Evolutionary conservation across 768 basidiomycete genomes (phyloP), one percentile per base, ranked within the genome.

Genomic region (Leccinum subgranulosum): DNA sequence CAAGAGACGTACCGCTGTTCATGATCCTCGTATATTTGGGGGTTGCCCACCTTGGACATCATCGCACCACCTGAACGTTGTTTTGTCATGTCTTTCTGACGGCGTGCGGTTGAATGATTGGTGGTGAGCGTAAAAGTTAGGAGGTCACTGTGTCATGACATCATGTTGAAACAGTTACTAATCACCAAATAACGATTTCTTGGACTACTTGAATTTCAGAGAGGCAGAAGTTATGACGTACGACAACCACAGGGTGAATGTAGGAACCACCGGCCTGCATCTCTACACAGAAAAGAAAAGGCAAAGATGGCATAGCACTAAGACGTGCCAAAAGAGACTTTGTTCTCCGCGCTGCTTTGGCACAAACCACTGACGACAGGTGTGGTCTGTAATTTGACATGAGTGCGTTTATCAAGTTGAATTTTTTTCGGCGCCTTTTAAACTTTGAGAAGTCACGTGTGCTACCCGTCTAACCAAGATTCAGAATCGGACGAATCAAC

Each of bases 31-130:
- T 82, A 79, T 43, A 78, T 70, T 29, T 81, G 81, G 3, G 73
- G 64, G 60, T 77, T 79, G n/a, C 79, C 80, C 45, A 78, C 77
- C 53, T 77, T 78, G 49, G 81, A 81, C 66, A 76, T 76, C 80
- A 82, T 82, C 59, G 79, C 69, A 15, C 71, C 69, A 14, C 71
- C 67, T 10, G 69, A 67, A 54, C 56, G 62, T 49, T 47, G 48
- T 5, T 49, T 43, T 1, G 64, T 64, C 66, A 69, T 69, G 46
- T 54, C 45, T 54, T 25, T 59, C 25, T 60, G 54, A 19, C 41
- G 17, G 5, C 8, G 47, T 28, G 41, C 15, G 11, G 41, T n/a
- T 4, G 41, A 49, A 25, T 17, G 36, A 51, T 43, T 27, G 53
- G 19, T 11, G 27, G 27, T 25, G 17, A 34, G 14, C 21, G 27